Evolutionary conservation across 257 asterid species (phyloP).

Genomic region (Penstemon newberryi): DNA sequence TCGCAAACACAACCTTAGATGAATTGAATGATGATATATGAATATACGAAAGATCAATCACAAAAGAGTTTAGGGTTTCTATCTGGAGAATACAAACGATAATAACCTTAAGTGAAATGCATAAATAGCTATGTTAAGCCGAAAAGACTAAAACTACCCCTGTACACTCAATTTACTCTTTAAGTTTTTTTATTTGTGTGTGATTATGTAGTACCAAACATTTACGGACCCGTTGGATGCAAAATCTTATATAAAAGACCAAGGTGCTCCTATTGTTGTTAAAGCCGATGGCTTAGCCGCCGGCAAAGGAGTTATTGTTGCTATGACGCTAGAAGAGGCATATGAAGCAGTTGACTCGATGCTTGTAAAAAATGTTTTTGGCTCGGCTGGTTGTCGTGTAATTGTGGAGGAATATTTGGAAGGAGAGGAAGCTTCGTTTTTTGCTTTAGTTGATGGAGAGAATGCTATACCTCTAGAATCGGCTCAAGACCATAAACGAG

Average conservation of each 20-base stretch:
- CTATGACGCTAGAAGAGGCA: slow-evolving; percentile 78
- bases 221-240: slow-evolving; percentile 69
- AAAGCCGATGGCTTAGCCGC: slow-evolving; percentile 97
- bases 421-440: slow-evolving; percentile 96
- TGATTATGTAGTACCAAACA: slow-evolving; percentile 68
- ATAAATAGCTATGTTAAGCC: too few relatives aligned
- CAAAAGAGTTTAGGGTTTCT: too few relatives aligned
- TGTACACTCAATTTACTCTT: too few relatives aligned
- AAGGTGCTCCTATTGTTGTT: slow-evolving; percentile 85
- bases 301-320: slow-evolving; percentile 91
- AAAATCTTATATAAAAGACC: slow-evolving; percentile 66
- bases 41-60: too few relatives aligned
- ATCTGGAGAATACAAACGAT: too few relatives aligned
- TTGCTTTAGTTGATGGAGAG: slow-evolving; percentile 92
- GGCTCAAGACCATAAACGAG: slow-evolving; percentile 98
- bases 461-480: slow-evolving; percentile 89
- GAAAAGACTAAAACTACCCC: too few relatives aligned
- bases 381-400: slow-evolving; percentile 78
- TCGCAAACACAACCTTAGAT: too few relatives aligned
- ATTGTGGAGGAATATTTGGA: slow-evolving; percentile 82
- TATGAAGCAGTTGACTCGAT: slow-evolving; percentile 83
- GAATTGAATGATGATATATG: too few relatives aligned
- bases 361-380: slow-evolving; percentile 79
- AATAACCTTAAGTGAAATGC: too few relatives aligned
- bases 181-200: background rate